Evolutionary conservation across 2,329 filamentous ascomycete species (phyloP).

Genomic region (Fusarium succisae): DNA sequence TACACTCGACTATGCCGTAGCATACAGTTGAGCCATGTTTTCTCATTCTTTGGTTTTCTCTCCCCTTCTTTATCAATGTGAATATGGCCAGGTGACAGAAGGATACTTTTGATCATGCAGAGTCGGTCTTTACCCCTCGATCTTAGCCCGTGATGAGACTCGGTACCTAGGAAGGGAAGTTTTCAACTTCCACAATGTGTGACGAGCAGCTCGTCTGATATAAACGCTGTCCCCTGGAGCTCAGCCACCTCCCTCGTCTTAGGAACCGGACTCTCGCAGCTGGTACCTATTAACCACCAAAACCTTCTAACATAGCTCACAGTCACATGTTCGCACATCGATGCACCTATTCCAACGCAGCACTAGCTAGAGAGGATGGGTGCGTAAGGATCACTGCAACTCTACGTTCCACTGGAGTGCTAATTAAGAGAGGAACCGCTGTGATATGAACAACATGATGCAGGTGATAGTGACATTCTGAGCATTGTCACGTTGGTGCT

Average conservation of each 20-base stretch:
- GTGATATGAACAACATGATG: constrained; percentile 20
- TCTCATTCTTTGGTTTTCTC: not conserved
- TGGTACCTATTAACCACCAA: not conserved
- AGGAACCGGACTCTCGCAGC: not conserved
- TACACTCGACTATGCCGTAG: not conserved
- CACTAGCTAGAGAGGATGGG: not conserved
- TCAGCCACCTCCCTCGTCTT: not conserved
- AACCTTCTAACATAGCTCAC: not conserved
- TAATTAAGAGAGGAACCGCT: constrained; percentile 9
- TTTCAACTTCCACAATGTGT: not conserved
- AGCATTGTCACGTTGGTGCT: constrained; percentile 4
- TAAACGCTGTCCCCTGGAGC: not conserved
- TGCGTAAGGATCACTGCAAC: not conserved
- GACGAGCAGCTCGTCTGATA: not conserved
- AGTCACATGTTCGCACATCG: constrained; percentile 30
- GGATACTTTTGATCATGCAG: not conserved
- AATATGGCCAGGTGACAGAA: not conserved
- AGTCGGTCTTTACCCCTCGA: not conserved
- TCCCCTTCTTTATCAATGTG: not conserved
- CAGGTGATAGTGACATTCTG: constrained; percentile 11
- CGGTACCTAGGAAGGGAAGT: not conserved
- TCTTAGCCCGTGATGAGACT: not conserved
- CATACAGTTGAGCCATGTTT: not conserved
- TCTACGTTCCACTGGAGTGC: not conserved
- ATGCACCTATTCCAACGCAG: constrained; percentile 3